Evolutionary conservation across 306 rosid genomes (phyloP).

Genomic region (Datisca glomerata): DNA sequence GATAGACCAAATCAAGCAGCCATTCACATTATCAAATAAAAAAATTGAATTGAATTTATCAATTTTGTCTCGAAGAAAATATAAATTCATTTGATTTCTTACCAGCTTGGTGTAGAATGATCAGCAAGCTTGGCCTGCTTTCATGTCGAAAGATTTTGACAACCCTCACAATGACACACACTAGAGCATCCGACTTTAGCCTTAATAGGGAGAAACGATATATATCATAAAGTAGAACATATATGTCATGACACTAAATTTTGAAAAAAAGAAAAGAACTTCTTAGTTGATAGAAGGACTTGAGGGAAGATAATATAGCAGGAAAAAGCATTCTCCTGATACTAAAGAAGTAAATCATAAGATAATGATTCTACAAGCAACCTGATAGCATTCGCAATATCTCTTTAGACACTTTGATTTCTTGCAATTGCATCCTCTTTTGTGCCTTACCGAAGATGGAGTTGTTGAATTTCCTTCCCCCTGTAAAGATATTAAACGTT

Average conservation of each 20-base stretch:
- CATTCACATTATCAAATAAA: too few relatives aligned
- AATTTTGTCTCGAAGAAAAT: too few relatives aligned
- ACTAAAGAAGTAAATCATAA: not conserved
- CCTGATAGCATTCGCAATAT: conserved; percentile 31
- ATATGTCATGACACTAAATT: too few relatives aligned
- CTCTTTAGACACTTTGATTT: conserved; percentile 15
- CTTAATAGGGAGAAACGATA: conserved; percentile 5
- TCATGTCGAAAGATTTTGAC: conserved; percentile 23
- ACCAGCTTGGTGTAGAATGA: too few relatives aligned
- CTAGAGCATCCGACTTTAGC: conserved; percentile 21
- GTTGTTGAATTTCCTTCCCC: conserved; percentile 7
- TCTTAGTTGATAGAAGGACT: too few relatives aligned
- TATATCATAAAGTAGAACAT: not conserved
- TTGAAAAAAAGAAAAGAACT: too few relatives aligned
- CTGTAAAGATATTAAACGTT: conserved; percentile 10
- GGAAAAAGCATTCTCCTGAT: not conserved
- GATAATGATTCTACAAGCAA: not conserved
- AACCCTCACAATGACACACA: conserved; percentile 21
- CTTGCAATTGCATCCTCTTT: conserved; percentile 35
- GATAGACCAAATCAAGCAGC: too few relatives aligned
- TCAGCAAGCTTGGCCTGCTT: too few relatives aligned
- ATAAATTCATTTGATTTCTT: too few relatives aligned
- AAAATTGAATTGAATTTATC: too few relatives aligned
- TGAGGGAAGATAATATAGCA: too few relatives aligned
- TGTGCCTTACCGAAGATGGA: conserved; percentile 19